Conservation (phyloP, 768 basidiomycete genomes). For the Termitomyces sp. region DNA sequence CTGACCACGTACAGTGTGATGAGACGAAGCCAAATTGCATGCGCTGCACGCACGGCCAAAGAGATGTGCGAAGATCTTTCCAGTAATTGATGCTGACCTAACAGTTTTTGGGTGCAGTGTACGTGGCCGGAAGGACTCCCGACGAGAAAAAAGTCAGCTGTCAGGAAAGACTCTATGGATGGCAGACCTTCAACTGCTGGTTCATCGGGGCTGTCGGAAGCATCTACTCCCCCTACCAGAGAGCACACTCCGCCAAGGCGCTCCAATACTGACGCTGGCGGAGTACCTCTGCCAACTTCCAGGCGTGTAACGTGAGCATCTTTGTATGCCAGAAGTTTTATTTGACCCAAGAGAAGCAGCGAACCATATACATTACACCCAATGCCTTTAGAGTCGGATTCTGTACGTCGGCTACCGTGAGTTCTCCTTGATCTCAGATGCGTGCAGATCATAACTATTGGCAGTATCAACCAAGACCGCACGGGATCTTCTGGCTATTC, state of each 20-base stretch:
- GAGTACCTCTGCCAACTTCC: conserved; percentile 32
- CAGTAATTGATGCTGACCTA: background rate
- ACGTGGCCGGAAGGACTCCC: conserved; percentile 83
- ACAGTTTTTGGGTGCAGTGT: conserved; percentile 41
- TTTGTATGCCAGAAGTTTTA: background rate
- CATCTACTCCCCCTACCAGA: conserved; percentile 67
- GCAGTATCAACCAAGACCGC: conserved; percentile 18
- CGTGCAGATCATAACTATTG: conserved; percentile 4
- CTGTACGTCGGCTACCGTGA: conserved; percentile 42
- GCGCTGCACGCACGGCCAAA: conserved; percentile 80
- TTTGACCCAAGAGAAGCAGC: conserved; percentile 23
- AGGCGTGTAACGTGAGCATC: conserved; percentile 33
- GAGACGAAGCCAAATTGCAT: conserved; percentile 85
- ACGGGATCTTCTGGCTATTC: conserved; percentile 41
- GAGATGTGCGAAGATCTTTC: conserved; percentile 53
- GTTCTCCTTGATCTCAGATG: conserved; percentile 17
- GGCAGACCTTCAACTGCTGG: conserved; percentile 71
- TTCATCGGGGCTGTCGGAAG: conserved; percentile 66
- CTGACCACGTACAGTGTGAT: conserved; percentile 58
- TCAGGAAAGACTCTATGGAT: conserved; percentile 54
- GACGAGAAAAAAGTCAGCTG: conserved; percentile 57
- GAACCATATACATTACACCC: conserved; percentile 43
- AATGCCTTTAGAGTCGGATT: conserved; percentile 37
- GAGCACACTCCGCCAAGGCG: conserved; percentile 61
- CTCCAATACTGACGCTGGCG: conserved; percentile 33